These are phyloP conservation scores for Zygoascus bituminiphila DNA, from an alignment of 805 yeast species.

Conservation along the genomic window DNA sequence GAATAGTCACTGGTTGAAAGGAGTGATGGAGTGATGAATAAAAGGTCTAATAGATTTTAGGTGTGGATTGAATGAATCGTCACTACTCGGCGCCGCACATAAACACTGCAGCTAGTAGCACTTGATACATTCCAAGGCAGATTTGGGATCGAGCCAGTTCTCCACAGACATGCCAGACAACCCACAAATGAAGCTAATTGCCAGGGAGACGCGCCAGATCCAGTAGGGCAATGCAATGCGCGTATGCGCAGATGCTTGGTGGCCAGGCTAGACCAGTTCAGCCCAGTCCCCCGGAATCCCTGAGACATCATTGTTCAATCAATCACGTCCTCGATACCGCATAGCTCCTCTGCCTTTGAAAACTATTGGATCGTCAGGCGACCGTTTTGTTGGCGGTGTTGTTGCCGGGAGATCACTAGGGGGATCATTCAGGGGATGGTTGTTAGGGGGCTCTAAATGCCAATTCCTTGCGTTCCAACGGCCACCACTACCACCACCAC, in stretches of 20 bases:
- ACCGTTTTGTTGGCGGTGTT: not conserved
- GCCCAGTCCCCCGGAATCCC: no score
- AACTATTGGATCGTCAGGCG: not conserved
- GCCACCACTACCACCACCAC: no score
- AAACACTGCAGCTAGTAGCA: not conserved
- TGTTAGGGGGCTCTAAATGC: not conserved
- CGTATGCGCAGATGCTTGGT: no score
- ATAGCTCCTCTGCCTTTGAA: constrained; percentile 16
- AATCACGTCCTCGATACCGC: constrained; percentile 10
- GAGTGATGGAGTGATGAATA: no score
- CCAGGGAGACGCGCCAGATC: not conserved
- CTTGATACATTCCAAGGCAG: not conserved
- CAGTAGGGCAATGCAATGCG: no score
- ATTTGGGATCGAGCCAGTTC: not conserved
- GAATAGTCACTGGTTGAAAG: no score
- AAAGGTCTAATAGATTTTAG: no score
- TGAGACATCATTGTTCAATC: no score
- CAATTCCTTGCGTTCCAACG: not conserved
- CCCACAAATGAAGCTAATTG: not conserved
- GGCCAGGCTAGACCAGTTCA: no score
- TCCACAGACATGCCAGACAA: not conserved
- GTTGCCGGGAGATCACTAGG: no score
- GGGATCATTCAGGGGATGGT: not conserved
- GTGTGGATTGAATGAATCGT: no score
- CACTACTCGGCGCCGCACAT: not conserved